Base-by-base conservation (phyloP, 371 early-diverging fungal genomes). In the Gilbertella persicaria region DNA sequence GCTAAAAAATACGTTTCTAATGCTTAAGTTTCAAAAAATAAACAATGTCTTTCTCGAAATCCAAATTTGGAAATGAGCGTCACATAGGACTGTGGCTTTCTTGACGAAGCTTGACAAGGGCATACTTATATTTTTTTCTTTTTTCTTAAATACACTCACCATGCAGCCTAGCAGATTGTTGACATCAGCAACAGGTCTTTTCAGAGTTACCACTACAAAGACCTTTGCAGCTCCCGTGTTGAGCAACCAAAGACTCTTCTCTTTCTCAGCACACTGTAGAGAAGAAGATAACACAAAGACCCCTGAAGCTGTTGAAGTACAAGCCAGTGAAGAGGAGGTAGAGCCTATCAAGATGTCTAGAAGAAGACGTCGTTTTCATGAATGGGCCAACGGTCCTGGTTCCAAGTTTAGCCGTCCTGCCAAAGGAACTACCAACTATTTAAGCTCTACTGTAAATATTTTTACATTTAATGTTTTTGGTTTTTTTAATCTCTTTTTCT, bases 391-490 rank as follows among this genome's bases (percentile, higher is more conserved):
- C 17, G 67, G 58, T n/a, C 37, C 28, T n/a, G 71, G 75, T 38
- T 55, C 62, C 14, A 68, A 64, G 51, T 78, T 50, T 24, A 58
- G 60, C 20, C 62, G 70, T 40, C 67, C 73, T 55, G 50, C 79
- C 9, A 50, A 70, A 45, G 79, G 79, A 25, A 71, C 73, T 12
- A 75, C 75, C 23, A 78, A 78, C 40, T 78, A 78, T 45, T 52
- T 78, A 37, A 65, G 65, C 42, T 13, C 35, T 7, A 62, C 59
- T 42, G 66, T 64, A 68, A 62, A 40, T 33, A 33, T 3, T 10
- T 12, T 28, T 9, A 19, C 9, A 17, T 26, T 21, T 21, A n/a
- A n/a, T 20, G 16, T 26, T 43, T 43, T 17, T 50, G 36, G 16
- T 29, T 53, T 29, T 49, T 25, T 45, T 45, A 42, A 45, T 26